A percentile compares a stretch with the other conserved stretches of the same genome.
These are phyloP conservation scores for Cutaneotrichosporon cavernicola DNA, from an alignment of 1,284 basidiomycete species.

Conservation along the genomic window DNA sequence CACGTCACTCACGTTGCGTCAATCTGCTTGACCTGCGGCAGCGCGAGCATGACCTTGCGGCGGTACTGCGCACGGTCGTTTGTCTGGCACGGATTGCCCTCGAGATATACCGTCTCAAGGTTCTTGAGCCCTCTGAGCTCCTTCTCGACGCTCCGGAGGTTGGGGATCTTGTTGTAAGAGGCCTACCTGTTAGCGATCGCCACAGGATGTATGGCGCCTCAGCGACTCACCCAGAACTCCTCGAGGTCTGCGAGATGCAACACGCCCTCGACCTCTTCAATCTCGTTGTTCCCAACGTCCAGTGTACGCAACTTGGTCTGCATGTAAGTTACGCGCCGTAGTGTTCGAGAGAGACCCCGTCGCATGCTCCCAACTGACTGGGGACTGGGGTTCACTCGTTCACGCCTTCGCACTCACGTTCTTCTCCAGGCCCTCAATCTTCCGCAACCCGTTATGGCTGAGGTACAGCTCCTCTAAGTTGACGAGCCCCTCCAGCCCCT, in stretches of 20 bases:
- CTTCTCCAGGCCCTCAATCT: constrained; percentile 79
- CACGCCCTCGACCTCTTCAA: constrained; percentile 74
- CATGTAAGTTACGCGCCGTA: constrained; percentile 9
- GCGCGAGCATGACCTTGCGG: constrained; percentile 80
- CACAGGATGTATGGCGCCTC: not conserved
- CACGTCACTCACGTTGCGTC: constrained; percentile 77
- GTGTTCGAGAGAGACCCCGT: constrained; percentile 10
- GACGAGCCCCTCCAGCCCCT: constrained; percentile 69
- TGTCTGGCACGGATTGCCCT: constrained; percentile 87
- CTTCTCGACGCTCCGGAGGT: constrained; percentile 66
- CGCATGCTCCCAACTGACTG: not conserved
- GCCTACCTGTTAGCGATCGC: constrained; percentile 58
- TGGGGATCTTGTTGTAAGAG: constrained; percentile 78
- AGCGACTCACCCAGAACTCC: constrained; percentile 81
- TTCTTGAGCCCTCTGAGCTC: constrained; percentile 68
- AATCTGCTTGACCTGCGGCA: constrained; percentile 88
- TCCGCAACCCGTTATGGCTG: constrained; percentile 85
- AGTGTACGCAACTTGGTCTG: constrained; percentile 78
- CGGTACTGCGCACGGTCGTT: constrained; percentile 76
- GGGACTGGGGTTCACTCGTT: not conserved
- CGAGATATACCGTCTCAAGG: constrained; percentile 88
- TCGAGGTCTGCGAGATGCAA: constrained; percentile 73
- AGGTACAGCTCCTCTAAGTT: constrained; percentile 88
- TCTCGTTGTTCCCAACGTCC: constrained; percentile 83
- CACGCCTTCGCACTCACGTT: constrained; percentile 62